Base-by-base conservation (phyloP, 352 stramenopile species). In the Pythium rhizo-oryzae region DNA sequence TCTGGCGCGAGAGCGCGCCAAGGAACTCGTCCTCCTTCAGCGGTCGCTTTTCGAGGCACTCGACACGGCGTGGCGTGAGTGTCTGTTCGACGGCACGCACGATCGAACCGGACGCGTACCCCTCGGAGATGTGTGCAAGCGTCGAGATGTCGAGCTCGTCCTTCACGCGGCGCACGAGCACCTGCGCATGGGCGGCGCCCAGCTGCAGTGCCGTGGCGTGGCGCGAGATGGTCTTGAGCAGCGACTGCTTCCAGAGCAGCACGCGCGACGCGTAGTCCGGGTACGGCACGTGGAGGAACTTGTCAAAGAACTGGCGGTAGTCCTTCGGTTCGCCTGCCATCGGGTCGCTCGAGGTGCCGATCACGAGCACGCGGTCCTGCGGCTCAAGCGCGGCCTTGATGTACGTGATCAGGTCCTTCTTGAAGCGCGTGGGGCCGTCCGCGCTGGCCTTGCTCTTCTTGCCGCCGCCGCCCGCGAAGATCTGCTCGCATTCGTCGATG, bases 331-430 rank as follows among this genome's bases (percentile, higher is more conserved):
- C 93, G 9, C 74, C 90, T 15, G 77, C 82, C 23, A 91, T 84
- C 2, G 94, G 94, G 55, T 96, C 79, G n/a, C 79, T 89, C 18
- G 87, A 91, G 37, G 83, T 93, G 16, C 96, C 95, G 55, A 99
- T 89, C 9, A 98, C 74, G 11, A 98, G 74, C 19, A 98, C 91
- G 60, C 92, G 87, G 57, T 98, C 91, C n/a, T 94, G 82, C 24
- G 85, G 75, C 19, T 92, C 88, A 16, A 98, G 72, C 7, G 87
- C 83, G 24, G 89, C 79, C 70, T 98, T 98, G 57, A 97, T 82
- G 76, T 98, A 99, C 46, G 93, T 84, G 58, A 97, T 74, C 1
- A 98, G 71, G 53, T 98, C 93, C 64, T 98, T 98, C 77, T 97
- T 96, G 75, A 98, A 98, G 15, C 94, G 76, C n/a, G 69, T 72